A percentile compares a stretch with the other conserved stretches of the same genome.
Conservation (phyloP, 75 land plant genomes). For the Pinus albicaulis region DNA sequence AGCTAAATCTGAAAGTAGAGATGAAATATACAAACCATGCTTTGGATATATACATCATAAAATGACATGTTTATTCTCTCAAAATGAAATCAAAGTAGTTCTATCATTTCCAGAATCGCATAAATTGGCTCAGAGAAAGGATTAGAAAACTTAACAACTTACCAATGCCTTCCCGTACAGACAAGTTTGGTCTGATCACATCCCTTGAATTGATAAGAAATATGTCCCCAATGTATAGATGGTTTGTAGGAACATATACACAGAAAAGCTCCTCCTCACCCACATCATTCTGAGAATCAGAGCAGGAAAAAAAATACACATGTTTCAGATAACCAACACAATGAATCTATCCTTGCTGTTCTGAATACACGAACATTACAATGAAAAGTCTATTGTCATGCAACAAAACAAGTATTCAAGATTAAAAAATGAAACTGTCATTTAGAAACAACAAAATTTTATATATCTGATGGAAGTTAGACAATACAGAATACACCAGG, state of each 20-base stretch:
- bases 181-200: conserved; percentile 42
- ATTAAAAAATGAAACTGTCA: background rate
- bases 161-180: conserved; percentile 61
- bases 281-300: conserved; percentile 23
- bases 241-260: conserved; percentile 52
- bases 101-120: background rate
- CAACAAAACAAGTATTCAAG: background rate
- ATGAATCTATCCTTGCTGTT: background rate
- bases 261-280: conserved; percentile 47
- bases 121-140: background rate
- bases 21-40: background rate
- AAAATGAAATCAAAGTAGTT: background rate
- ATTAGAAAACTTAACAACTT: background rate
- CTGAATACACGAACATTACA: background rate
- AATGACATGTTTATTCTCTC: background rate
- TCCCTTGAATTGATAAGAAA: conserved; percentile 36
- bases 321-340: background rate
- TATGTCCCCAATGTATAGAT: conserved; percentile 55
- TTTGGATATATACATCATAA: background rate
- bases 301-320: background rate
- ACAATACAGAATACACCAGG: background rate
- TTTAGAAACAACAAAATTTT: background rate
- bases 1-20: background rate
- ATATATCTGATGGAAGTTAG: background rate
- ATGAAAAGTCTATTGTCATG: background rate